Evolutionary conservation across 805 yeast species (phyloP).

Genomic region (Metschnikowia reukaufii): DNA sequence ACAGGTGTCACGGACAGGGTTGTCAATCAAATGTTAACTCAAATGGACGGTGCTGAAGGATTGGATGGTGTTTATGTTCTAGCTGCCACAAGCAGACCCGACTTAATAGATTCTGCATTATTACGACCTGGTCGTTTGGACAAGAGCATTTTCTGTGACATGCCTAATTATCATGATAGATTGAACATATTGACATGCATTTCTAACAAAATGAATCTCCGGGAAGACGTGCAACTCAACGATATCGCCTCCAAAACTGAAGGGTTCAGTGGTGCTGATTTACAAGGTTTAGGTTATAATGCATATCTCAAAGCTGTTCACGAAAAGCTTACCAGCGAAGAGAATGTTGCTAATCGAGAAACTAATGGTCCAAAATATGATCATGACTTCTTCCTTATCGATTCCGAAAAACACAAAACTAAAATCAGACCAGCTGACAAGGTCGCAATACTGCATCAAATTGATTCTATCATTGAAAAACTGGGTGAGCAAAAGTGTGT

Average conservation of each 20-base stretch:
- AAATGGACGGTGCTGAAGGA: slow-evolving; percentile 99
- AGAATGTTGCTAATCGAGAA: slow-evolving; percentile 23
- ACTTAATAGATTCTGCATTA: slow-evolving; percentile 90
- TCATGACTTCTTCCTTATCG: slow-evolving; percentile 44
- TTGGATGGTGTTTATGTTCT: slow-evolving; percentile 93
- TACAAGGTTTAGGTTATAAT: slow-evolving; percentile 88
- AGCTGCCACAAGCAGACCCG: slow-evolving; percentile 96
- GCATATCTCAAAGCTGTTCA: slow-evolving; percentile 88
- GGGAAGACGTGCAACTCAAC: slow-evolving; percentile 48
- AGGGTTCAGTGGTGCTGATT: slow-evolving; percentile 92
- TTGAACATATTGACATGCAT: slow-evolving; percentile 66
- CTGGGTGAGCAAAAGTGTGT: neutral
- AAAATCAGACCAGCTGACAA: slow-evolving; percentile 40
- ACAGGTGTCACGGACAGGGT: slow-evolving; percentile 98
- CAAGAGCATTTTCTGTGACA: slow-evolving; percentile 84
- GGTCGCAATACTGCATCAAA: slow-evolving; percentile 41
- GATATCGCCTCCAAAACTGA: slow-evolving; percentile 58
- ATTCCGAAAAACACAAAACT: slow-evolving; percentile 29
- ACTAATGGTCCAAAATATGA: neutral
- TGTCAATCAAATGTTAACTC: slow-evolving; percentile 94
- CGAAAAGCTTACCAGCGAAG: slow-evolving; percentile 51
- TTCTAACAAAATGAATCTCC: slow-evolving; percentile 59
- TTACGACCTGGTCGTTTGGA: slow-evolving; percentile 96
- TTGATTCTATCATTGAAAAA: slow-evolving; percentile 36
- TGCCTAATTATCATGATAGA: slow-evolving; percentile 74